Conservation (phyloP, 441 rosid species). For the Kokia cookei region DNA sequence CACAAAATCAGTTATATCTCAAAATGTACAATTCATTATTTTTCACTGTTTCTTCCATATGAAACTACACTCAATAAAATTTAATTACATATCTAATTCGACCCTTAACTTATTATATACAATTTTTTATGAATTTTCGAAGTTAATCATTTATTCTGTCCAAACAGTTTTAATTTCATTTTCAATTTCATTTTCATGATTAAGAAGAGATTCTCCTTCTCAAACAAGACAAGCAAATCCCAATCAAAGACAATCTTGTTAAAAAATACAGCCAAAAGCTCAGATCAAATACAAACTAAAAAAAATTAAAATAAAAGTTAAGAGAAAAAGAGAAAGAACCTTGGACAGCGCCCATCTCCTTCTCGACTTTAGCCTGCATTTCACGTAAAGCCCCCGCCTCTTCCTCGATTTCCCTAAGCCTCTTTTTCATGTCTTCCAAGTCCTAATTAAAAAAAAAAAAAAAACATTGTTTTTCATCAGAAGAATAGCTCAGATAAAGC, state of each 20-base stretch:
- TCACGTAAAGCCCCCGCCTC: constrained; percentile 81
- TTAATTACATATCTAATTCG: too few species aligned
- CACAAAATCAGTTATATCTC: too few species aligned
- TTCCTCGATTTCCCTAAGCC: constrained; percentile 70
- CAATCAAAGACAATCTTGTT: background rate
- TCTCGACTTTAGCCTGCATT: constrained; percentile 84
- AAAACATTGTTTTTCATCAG: background rate
- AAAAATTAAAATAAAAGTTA: background rate
- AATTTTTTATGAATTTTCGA: too few species aligned
- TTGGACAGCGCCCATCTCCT: constrained; percentile 77
- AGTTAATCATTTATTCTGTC: too few species aligned
- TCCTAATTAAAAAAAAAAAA: too few species aligned
- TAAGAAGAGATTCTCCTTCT: background rate
- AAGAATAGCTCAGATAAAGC: background rate
- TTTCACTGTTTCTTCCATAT: too few species aligned
- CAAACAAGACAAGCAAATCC: background rate
- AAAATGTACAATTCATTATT: too few species aligned
- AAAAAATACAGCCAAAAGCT: background rate
- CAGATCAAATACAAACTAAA: constrained; percentile 7
- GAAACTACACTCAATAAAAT: too few species aligned
- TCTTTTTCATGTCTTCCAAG: constrained; percentile 73
- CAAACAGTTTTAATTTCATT: too few species aligned
- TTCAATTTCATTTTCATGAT: background rate
- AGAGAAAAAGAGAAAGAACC: constrained; percentile 20
- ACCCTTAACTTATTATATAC: too few species aligned